phyloP scores from a whole-genome alignment of 805 yeast species.

The Wickerhamiella kazuoi region DNA sequence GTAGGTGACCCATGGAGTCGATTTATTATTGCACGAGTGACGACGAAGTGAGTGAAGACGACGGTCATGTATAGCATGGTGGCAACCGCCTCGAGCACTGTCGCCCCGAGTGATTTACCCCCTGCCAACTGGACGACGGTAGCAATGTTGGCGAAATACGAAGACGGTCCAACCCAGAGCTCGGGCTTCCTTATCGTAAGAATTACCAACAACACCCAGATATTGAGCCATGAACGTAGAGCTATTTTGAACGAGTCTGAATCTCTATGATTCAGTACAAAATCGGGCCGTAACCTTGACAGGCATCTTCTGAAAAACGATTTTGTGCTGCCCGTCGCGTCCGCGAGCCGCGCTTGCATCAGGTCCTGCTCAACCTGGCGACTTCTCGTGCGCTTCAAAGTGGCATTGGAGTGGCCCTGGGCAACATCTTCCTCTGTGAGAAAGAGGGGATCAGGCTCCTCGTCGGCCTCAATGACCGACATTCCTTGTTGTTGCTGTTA shows the following conservation, averaged over 20 bases:
- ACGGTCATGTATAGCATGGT: not conserved
- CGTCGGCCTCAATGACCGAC: not conserved
- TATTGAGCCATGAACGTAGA: constrained; percentile 13
- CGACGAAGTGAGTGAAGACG: not conserved
- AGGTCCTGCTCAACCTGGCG: not conserved
- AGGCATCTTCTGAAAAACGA: not conserved
- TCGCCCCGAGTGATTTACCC: constrained; percentile 9
- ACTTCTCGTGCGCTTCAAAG: not conserved
- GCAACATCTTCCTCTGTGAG: not conserved
- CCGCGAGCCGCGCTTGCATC: not conserved
- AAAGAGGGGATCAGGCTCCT: not conserved
- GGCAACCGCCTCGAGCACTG: not conserved
- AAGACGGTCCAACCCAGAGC: constrained; percentile 12
- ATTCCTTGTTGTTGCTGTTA: too few relatives aligned
- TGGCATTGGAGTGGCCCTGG: not conserved
- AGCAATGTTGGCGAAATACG: constrained; percentile 11
- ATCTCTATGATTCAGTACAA: constrained; percentile 14
- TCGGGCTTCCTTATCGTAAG: constrained; percentile 4
- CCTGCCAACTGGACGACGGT: constrained; percentile 13
- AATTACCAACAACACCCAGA: constrained; percentile 10
- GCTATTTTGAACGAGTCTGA: constrained; percentile 9
- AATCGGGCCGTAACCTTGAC: constrained; percentile 2
- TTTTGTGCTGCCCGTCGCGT: not conserved
- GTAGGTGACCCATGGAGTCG: constrained; percentile 3
- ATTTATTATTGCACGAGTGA: constrained; percentile 2